A percentile compares a stretch with the other conserved stretches of the same genome.
phyloP scores from a whole-genome alignment of 495 filamentous ascomycete species.

The Lasiosphaeria ovina region DNA sequence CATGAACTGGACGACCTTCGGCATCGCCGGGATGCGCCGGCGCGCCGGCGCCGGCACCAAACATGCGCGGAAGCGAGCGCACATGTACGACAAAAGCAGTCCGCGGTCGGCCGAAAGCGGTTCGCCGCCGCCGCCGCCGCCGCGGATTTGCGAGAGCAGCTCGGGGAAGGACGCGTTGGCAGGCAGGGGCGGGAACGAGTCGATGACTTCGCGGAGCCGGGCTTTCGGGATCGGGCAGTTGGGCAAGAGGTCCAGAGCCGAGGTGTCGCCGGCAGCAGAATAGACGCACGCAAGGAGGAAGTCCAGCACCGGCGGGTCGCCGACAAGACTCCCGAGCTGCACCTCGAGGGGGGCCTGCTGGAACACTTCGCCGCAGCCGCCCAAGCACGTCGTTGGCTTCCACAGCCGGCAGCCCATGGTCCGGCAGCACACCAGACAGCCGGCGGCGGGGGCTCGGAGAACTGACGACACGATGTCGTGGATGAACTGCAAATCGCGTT shows the following conservation, averaged over 20 bases:
- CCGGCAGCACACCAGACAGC: conserved; percentile 11
- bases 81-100: conserved; percentile 14
- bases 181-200: conserved; percentile 13
- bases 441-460: conserved; percentile 5
- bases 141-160: conserved; percentile 10
- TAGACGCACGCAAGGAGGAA: conserved; percentile 12
- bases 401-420: conserved; percentile 4
- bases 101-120: conserved; percentile 2
- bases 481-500: conserved; percentile 2
- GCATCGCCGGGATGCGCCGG: conserved; percentile 12
- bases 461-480: conserved; percentile 7
- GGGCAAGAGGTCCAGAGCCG: conserved; percentile 3
- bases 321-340: conserved; percentile 6
- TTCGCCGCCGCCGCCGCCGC: neutral
- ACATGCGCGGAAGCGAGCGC: conserved; percentile 10
- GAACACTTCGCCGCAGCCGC: conserved; percentile 6
- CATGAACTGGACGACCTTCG: conserved; percentile 14
- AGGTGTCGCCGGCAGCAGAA: neutral
- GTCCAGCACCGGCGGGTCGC: conserved; percentile 13
- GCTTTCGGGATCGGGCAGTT: conserved; percentile 4
- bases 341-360: conserved; percentile 16
- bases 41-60: conserved; percentile 10
- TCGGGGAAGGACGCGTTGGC: conserved; percentile 1
- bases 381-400: conserved; percentile 11
- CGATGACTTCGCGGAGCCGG: conserved; percentile 7